phyloP scores from a whole-genome alignment of 2,329 filamentous ascomycete species.

The Lachnellula occidentalis region DNA sequence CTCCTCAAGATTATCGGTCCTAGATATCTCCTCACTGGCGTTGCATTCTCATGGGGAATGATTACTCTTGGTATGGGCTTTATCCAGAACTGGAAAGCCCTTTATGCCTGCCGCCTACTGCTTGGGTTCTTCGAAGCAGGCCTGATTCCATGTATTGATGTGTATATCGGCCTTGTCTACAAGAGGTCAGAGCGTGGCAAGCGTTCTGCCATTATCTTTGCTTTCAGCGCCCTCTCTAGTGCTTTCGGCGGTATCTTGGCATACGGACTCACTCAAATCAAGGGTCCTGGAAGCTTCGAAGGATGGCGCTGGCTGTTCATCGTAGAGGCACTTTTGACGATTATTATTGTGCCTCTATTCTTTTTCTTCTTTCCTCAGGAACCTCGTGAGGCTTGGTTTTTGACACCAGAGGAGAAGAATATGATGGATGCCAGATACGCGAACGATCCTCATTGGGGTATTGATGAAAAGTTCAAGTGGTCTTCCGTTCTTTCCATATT shows the following conservation, averaged over 20 bases:
- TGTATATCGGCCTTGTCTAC: conserved; percentile 29
- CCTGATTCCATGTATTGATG: conserved; percentile 26
- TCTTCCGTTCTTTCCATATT: conserved; percentile 41
- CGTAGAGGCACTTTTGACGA: conserved; percentile 21
- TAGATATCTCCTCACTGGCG: conserved; percentile 34
- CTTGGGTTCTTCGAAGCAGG: conserved; percentile 29
- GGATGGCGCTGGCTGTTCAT: conserved; percentile 41
- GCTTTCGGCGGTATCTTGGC: conserved; percentile 27
- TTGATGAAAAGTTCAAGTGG: conserved; percentile 46
- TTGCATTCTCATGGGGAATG: conserved; percentile 31
- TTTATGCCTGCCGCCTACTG: conserved; percentile 34
- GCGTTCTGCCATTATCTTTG: conserved; percentile 27
- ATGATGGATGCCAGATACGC: conserved; percentile 44
- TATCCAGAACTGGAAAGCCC: conserved; percentile 35
- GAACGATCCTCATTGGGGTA: conserved; percentile 43
- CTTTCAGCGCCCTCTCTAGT: conserved; percentile 22
- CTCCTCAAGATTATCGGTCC: conserved; percentile 42
- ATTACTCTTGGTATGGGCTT: conserved; percentile 37
- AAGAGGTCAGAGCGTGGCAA: conserved; percentile 22
- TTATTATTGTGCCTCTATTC: conserved; percentile 20
- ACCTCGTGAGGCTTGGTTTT: conserved; percentile 26
- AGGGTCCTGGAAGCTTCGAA: conserved; percentile 38
- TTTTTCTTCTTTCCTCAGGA: conserved; percentile 23
- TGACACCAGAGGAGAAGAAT: conserved; percentile 31
- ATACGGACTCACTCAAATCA: conserved; percentile 39